phyloP scores from a whole-genome alignment of 2,329 filamentous ascomycete species.

The Anthostomella pinea region DNA sequence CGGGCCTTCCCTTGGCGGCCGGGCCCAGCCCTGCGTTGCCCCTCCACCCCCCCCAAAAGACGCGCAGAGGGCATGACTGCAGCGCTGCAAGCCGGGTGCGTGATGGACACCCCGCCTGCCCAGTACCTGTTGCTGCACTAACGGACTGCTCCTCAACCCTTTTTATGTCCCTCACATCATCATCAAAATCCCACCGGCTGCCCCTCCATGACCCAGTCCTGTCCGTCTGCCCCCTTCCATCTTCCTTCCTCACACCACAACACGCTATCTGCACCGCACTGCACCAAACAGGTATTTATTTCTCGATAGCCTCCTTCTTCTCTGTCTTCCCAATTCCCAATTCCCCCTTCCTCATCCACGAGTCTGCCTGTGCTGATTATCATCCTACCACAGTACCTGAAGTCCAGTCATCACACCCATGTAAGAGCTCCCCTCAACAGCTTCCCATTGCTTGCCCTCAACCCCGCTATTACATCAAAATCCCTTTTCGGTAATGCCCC shows the following conservation, averaged over 20 bases:
- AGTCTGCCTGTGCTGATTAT: no score
- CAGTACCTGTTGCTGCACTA: neutral
- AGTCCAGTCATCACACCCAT: constrained; percentile 6
- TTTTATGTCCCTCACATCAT: constrained; percentile 3
- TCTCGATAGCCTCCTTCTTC: constrained; percentile 1
- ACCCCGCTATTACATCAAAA: constrained; percentile 19
- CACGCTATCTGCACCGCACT: neutral
- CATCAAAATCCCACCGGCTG: neutral
- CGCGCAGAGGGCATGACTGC: neutral
- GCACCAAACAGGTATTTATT: constrained; percentile 1
- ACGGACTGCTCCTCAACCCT: constrained; percentile 1
- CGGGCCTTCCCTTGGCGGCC: neutral
- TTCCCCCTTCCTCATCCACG: constrained; percentile 5
- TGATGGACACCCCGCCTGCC: constrained; percentile 4
- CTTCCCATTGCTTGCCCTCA: neutral
- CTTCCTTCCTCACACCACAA: neutral
- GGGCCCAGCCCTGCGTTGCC: no score
- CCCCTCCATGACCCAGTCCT: neutral
- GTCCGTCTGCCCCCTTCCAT: neutral
- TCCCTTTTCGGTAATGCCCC: constrained; percentile 13
- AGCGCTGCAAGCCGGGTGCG: neutral
- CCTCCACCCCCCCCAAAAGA: neutral
- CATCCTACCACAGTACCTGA: no score
- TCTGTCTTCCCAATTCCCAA: constrained; percentile 9
- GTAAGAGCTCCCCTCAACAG: constrained; percentile 15